Evolutionary conservation across 768 basidiomycete genomes (phyloP), one percentile per base, ranked within the genome.

Genomic region (Leucocoprinus birnbaumii): DNA sequence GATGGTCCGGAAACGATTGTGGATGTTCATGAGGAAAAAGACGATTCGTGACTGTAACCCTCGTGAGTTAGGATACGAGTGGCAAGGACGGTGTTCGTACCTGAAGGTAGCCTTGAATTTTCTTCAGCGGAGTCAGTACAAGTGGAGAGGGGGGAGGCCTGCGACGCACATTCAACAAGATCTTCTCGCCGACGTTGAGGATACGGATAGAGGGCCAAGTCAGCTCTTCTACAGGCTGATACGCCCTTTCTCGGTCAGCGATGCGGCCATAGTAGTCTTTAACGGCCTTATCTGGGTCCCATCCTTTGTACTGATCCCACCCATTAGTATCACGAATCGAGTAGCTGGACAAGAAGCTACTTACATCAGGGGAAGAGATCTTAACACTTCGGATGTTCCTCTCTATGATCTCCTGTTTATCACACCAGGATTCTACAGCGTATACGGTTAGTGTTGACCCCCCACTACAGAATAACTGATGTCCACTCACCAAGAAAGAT

Each of bases 21-120:
- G 96, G 46, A 99, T 98, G 68, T 99, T 99, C 97, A 98, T 98
- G 43, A 99, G 77, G 79, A 97, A 98, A 79, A 98, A 99, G 22
- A 98, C 91, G 56, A 98, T 94, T 57, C 96, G 77, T 2, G 93
- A 93, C 86, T 98, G 21, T 22, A 41, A 10, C n/a, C 1, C 21
- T 22, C 31, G 41, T 35, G 1, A 34, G 2, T 16, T 18, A 19
- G 2, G 19, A 45, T 27, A n/a, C 9, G 21, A 18, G 44, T 1
- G 5, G 2, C 4, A 27, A 25, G 11, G 38, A 38, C 38, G 10
- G 43, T 5, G 18, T 27, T 58, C 73, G 34, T 56, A 88, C 89
- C 71, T 93, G 91, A 2, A 96, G 75, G 63, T 96, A 96, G 53
- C 94, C 94, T 68, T 88, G 85, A 61, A 95, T 88, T 51, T 90